These are phyloP conservation scores for Vitis hybrid DNA, from an alignment of 177 flowering plant genomes.

Conservation along the genomic window DNA sequence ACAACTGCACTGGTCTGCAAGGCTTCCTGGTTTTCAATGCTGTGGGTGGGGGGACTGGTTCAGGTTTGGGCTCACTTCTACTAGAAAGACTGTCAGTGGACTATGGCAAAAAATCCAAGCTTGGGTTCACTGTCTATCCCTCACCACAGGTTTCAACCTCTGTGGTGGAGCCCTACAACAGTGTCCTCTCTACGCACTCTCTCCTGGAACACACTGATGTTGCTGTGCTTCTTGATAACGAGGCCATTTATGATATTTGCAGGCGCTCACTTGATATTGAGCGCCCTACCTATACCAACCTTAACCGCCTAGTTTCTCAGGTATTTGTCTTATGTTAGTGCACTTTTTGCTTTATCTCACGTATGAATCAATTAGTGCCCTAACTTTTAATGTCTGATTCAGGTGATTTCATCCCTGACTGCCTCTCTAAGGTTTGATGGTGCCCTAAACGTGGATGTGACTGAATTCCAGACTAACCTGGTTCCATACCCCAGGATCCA, in stretches of 20 bases:
- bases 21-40: constrained; percentile 76
- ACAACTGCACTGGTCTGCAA: constrained; percentile 80
- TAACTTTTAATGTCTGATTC: constrained; percentile 1
- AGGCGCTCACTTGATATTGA: constrained; percentile 72
- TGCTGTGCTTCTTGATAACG: constrained; percentile 57
- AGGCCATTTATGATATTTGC: constrained; percentile 69
- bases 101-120: constrained; percentile 60
- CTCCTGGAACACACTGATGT: constrained; percentile 69
- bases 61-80: constrained; percentile 70
- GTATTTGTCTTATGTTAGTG: constrained; percentile 12
- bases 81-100: constrained; percentile 68
- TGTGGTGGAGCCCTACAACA: constrained; percentile 73
- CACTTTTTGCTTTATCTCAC: background rate
- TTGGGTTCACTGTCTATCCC: constrained; percentile 65
- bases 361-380: too few species aligned
- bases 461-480: constrained; percentile 66
- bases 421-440: constrained; percentile 76
- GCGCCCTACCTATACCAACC: constrained; percentile 70
- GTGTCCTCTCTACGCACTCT: constrained; percentile 66
- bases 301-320: constrained; percentile 69
- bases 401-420: constrained; percentile 68
- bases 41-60: constrained; percentile 44
- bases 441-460: constrained; percentile 66
- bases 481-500: constrained; percentile 74
- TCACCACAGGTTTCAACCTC: constrained; percentile 71